phyloP scores from a whole-genome alignment of 192 early-diverging fungal genomes.

The Entomortierella beljakovae region DNA sequence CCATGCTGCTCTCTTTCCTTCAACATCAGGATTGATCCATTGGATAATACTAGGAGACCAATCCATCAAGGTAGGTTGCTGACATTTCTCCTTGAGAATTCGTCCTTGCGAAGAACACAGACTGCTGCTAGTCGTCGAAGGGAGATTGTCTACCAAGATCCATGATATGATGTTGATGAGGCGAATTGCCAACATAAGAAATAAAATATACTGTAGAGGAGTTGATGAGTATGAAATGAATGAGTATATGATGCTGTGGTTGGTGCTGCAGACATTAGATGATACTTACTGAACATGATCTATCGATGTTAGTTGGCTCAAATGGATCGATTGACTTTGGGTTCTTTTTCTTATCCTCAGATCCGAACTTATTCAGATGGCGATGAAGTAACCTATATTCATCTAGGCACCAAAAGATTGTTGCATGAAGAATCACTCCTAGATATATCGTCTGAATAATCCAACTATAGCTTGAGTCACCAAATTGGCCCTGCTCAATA shows the following conservation, averaged over 20 bases:
- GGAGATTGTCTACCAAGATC: slow-evolving; percentile 3
- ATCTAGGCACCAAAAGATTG: slow-evolving; percentile 32
- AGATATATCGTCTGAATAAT: slow-evolving; percentile 10
- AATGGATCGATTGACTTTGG: slow-evolving; percentile 17
- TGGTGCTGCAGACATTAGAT: background rate
- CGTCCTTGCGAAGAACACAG: background rate
- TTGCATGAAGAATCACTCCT: slow-evolving; percentile 24
- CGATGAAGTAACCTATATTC: slow-evolving; percentile 23
- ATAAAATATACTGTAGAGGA: slow-evolving; percentile 18
- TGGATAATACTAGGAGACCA: slow-evolving; percentile 9
- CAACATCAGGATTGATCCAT: background rate
- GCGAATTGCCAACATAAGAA: slow-evolving; percentile 10
- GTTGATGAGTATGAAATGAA: too few relatives aligned
- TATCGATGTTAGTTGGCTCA: slow-evolving; percentile 23
- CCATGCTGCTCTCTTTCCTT: background rate
- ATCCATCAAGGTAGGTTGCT: slow-evolving; percentile 11
- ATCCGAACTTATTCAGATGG: background rate
- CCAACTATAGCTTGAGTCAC: too few relatives aligned
- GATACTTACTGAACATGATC: slow-evolving; percentile 27
- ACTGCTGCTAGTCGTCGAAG: background rate
- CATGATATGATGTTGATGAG: slow-evolving; percentile 7
- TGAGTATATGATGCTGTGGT: background rate
- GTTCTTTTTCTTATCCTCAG: slow-evolving; percentile 6
- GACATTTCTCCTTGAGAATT: background rate
- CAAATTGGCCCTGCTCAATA: too few relatives aligned